These are phyloP conservation scores for Antitrichia curtipendula DNA, from an alignment of 225 moss, liverwort and hornwort species.

Conservation along the genomic window DNA sequence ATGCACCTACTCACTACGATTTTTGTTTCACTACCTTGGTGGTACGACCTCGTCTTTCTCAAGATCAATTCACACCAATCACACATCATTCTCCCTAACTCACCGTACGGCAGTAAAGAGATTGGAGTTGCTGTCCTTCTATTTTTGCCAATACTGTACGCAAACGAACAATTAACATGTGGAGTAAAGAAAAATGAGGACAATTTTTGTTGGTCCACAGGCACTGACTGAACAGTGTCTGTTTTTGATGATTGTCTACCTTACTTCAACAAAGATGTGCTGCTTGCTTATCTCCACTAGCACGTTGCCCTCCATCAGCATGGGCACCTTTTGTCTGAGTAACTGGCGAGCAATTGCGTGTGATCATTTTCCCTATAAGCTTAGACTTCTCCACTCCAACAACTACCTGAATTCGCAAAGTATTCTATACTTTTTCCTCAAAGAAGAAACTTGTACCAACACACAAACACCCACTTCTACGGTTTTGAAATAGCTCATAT, in stretches of 20 bases:
- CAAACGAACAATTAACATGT: no score
- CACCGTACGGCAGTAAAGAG: background rate
- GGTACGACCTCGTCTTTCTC: fast-evolving
- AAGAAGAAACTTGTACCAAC: background rate
- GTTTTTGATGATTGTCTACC: background rate
- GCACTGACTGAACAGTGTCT: background rate
- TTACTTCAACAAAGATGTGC: background rate
- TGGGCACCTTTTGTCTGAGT: background rate
- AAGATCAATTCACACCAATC: background rate
- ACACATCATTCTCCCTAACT: background rate
- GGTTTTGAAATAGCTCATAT: background rate
- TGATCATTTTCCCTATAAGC: no score
- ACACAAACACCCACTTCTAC: background rate
- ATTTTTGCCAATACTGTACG: no score
- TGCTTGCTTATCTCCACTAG: background rate
- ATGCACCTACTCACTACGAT: no score
- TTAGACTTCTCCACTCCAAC: background rate
- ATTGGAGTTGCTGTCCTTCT: background rate
- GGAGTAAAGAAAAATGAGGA: no score
- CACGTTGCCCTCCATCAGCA: background rate
- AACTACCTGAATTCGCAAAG: background rate
- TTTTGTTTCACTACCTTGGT: background rate
- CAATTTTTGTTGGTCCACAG: background rate
- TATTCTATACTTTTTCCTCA: background rate
- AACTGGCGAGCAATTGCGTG: background rate